Evolutionary conservation across 306 rosid genomes (phyloP).

Genomic region (Corylus americana): DNA sequence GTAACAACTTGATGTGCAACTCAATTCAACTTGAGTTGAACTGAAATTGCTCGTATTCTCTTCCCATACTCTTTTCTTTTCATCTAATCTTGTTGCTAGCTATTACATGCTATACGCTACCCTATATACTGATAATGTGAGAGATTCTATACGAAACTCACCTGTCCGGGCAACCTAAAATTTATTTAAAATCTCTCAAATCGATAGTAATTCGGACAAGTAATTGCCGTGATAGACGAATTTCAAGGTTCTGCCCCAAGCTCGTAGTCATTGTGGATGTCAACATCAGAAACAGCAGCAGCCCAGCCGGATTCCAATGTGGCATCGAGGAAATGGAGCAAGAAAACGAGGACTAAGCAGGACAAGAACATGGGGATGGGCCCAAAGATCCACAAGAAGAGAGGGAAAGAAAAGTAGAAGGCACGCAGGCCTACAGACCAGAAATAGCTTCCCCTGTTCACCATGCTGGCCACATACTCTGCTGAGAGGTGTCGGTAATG

Average conservation of each 20-base stretch:
- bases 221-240: no score
- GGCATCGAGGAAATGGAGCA: conserved; percentile 72
- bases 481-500: conserved; percentile 44
- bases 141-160: no score
- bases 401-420: conserved; percentile 81
- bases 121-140: background rate
- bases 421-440: conserved; percentile 89
- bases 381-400: conserved; percentile 87
- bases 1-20: conserved; percentile 17
- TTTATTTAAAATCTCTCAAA: no score
- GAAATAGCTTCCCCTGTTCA: conserved; percentile 80
- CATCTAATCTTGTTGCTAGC: background rate
- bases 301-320: conserved; percentile 50
- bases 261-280: conserved; percentile 39
- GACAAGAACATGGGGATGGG: conserved; percentile 73
- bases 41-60: conserved; percentile 11
- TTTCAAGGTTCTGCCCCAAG: conserved; percentile 26
- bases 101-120: background rate
- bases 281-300: conserved; percentile 29
- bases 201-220: no score
- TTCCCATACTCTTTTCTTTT: background rate
- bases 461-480: conserved; percentile 65
- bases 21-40: conserved; percentile 54
- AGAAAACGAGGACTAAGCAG: conserved; percentile 48
- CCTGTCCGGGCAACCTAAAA: no score